phyloP scores from a whole-genome alignment of 352 stramenopile species.

The Globisporangium nagaii region DNA sequence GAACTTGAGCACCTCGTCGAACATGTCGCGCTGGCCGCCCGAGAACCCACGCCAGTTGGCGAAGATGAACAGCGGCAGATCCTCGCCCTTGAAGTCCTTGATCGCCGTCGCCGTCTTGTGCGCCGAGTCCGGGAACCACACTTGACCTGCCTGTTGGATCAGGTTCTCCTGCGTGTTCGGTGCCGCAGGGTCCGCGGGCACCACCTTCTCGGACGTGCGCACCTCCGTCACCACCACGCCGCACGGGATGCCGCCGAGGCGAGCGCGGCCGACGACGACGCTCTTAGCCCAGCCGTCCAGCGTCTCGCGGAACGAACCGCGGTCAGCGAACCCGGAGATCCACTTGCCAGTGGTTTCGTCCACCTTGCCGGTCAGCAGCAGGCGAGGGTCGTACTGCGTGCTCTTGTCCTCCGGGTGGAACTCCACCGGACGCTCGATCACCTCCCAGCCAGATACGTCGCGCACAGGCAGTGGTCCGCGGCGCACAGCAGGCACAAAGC shows the following conservation, averaged over 20 bases:
- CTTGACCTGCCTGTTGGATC: slow-evolving; percentile 97
- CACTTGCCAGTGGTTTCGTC: slow-evolving; percentile 78
- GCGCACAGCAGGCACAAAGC: slow-evolving; percentile 94
- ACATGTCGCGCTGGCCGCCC: slow-evolving; percentile 99
- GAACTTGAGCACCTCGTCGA: slow-evolving; percentile 99
- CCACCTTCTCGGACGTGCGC: slow-evolving; percentile 94
- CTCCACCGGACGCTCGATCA: slow-evolving; percentile 86
- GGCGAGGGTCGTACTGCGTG: slow-evolving; percentile 95
- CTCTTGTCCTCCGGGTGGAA: slow-evolving; percentile 91
- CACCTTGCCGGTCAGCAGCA: slow-evolving; percentile 85
- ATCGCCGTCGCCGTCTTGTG: slow-evolving; percentile 99
- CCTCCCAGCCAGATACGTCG: slow-evolving; percentile 77
- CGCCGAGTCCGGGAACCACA: slow-evolving; percentile 99
- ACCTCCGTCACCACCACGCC: slow-evolving; percentile 99
- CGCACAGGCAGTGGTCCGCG: slow-evolving; percentile 79
- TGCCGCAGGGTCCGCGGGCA: slow-evolving; percentile 97
- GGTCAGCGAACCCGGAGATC: slow-evolving; percentile 96
- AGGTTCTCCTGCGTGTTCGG: slow-evolving; percentile 95
- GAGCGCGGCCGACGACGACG: slow-evolving; percentile 96
- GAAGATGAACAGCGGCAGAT: slow-evolving; percentile 99
- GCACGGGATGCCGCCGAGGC: slow-evolving; percentile 97
- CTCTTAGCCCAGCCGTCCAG: slow-evolving; percentile 99
- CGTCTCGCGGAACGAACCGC: slow-evolving; percentile 97
- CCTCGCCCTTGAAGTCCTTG: slow-evolving; percentile 98
- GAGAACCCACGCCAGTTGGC: slow-evolving; percentile 99